A percentile compares a stretch with the other conserved stretches of the same genome.
Conservation (phyloP, 2,329 filamentous ascomycete species). For the Endocalyx cinctus region DNA sequence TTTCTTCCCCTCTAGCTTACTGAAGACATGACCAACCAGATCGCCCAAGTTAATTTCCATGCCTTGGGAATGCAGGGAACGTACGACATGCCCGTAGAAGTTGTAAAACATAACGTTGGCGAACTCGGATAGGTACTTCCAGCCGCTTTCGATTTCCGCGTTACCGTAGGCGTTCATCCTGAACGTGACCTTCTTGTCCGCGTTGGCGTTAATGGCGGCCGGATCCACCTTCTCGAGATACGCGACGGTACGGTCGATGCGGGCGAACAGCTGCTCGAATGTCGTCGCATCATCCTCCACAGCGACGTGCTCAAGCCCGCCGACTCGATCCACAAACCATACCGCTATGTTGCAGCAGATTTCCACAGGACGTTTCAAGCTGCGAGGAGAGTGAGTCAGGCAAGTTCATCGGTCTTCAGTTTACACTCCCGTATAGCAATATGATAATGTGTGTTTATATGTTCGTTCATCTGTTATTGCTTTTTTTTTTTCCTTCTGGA, state of each 20-base stretch:
- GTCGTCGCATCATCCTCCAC: constrained; percentile 34
- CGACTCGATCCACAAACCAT: constrained; percentile 11
- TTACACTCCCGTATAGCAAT: no score
- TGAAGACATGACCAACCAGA: not conserved
- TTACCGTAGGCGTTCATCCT: constrained; percentile 16
- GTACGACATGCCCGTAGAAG: no score
- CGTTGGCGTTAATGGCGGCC: constrained; percentile 37
- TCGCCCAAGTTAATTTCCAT: not conserved
- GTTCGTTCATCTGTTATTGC: not conserved
- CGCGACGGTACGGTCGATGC: constrained; percentile 42
- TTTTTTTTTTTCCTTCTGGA: not conserved
- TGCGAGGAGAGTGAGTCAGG: not conserved
- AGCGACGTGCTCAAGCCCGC: constrained; percentile 5
- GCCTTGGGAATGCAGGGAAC: no score
- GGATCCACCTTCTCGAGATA: constrained; percentile 39
- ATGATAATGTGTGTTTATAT: no score
- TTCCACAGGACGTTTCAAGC: constrained; percentile 10
- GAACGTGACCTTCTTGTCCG: constrained; percentile 34
- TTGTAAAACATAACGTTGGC: no score
- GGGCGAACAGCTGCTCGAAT: constrained; percentile 42
- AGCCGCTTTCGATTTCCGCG: constrained; percentile 9
- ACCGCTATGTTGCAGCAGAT: constrained; percentile 11
- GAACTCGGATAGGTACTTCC: constrained; percentile 35
- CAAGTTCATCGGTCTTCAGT: constrained; percentile 1
- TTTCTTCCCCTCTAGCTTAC: not conserved